These are phyloP conservation scores for Scenedesmus sp. DNA, from an alignment of 163 green algal genomes.

Conservation along the genomic window DNA sequence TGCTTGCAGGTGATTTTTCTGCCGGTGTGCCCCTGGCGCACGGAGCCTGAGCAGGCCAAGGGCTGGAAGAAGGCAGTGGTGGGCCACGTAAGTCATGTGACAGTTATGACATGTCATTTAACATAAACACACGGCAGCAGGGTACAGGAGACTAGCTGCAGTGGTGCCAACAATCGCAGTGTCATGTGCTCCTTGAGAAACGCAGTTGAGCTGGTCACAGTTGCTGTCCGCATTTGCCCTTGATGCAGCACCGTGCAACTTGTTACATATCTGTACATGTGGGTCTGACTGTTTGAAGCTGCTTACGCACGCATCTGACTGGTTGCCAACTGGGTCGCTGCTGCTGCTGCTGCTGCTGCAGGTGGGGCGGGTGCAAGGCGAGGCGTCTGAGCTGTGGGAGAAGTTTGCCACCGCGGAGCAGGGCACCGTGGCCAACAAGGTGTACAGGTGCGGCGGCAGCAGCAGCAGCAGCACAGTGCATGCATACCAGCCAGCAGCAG, in stretches of 20 bases:
- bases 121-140: background rate
- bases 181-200: background rate
- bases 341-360: background rate
- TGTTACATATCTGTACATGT: background rate
- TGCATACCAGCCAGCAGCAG: no score
- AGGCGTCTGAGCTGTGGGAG: constrained; percentile 47
- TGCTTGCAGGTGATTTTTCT: constrained; percentile 46
- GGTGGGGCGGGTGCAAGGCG: constrained; percentile 25
- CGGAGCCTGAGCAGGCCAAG: constrained; percentile 19
- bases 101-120: background rate
- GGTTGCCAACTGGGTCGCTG: background rate
- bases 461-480: background rate
- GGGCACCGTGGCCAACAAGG: constrained; percentile 12
- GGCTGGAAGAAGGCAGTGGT: constrained; percentile 34
- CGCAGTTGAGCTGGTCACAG: background rate
- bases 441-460: constrained; percentile 27
- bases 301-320: background rate
- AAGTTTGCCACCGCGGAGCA: constrained; percentile 35
- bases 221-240: no score
- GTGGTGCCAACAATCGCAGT: background rate
- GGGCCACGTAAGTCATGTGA: background rate
- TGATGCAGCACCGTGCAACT: background rate
- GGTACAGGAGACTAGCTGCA: no score
- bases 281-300: background rate
- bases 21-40: constrained; percentile 49